A percentile compares a stretch with the other conserved stretches of the same genome.
Conservation (phyloP, 2,329 filamentous ascomycete species). For the Penicillium freii region DNA sequence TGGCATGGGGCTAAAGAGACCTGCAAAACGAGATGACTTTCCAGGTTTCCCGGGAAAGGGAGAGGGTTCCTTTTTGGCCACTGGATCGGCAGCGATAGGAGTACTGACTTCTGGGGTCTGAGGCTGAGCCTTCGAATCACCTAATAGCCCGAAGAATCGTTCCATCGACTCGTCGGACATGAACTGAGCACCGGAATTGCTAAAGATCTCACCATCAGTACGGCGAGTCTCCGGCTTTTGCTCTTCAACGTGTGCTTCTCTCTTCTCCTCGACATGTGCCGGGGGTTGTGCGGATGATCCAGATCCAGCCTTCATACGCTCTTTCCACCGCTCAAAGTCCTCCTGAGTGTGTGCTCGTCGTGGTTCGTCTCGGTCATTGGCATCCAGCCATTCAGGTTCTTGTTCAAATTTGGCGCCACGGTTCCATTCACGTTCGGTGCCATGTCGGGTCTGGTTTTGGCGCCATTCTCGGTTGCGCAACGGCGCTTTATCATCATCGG, state of each 20-base stretch:
- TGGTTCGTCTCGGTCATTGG: constrained; percentile 65
- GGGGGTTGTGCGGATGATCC: constrained; percentile 28
- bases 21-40: constrained; percentile 83
- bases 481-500: constrained; percentile 44
- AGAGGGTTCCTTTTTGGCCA: constrained; percentile 41
- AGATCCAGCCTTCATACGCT: constrained; percentile 73
- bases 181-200: constrained; percentile 58
- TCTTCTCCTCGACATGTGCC: constrained; percentile 45
- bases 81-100: constrained; percentile 40
- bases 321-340: constrained; percentile 93
- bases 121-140: constrained; percentile 47
- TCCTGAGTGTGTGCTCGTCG: constrained; percentile 75
- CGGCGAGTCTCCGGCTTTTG: constrained; percentile 42
- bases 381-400: constrained; percentile 89
- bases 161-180: constrained; percentile 68
- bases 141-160: constrained; percentile 69
- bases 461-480: constrained; percentile 67
- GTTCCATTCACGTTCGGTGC: constrained; percentile 55
- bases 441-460: constrained; percentile 44
- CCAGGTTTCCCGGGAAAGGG: constrained; percentile 51
- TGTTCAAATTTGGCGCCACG: constrained; percentile 61
- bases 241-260: constrained; percentile 33
- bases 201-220: constrained; percentile 52
- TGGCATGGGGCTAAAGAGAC: constrained; percentile 65
- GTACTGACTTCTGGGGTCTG: constrained; percentile 41